A percentile compares a stretch with the other conserved stretches of the same genome.
Conservation (phyloP, 1,139 yeast genomes). For the Magnusiomyces tetraspermus region DNA sequence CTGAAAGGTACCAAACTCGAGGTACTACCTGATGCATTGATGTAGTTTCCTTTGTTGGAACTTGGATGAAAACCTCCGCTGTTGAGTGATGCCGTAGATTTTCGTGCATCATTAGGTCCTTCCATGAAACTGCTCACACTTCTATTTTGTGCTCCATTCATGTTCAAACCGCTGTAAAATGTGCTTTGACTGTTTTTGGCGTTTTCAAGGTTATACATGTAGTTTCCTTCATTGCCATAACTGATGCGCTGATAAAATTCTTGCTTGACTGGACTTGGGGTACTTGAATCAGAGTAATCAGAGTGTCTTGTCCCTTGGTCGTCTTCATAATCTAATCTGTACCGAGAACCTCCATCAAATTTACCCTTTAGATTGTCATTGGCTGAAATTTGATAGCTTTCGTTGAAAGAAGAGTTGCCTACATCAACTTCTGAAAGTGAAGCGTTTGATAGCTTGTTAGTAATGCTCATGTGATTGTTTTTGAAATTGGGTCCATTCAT, state of each 20-base stretch:
- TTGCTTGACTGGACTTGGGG: background rate
- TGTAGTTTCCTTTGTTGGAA: conserved; percentile 6
- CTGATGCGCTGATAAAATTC: background rate
- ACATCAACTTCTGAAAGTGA: background rate
- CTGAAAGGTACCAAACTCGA: conserved; percentile 67
- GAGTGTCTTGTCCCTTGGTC: background rate
- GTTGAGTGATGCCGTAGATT: background rate
- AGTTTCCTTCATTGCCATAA: background rate
- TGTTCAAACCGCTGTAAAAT: background rate
- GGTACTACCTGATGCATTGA: background rate
- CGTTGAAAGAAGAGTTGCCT: background rate
- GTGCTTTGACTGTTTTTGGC: background rate
- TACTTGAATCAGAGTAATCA: background rate
- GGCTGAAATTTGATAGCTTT: conserved; percentile 3
- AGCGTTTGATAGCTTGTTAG: background rate
- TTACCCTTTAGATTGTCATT: background rate
- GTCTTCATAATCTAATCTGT: background rate
- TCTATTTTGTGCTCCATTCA: background rate
- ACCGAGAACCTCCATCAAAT: background rate
- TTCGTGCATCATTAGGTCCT: background rate
- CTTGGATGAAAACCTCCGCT: conserved; percentile 1
- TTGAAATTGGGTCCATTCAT: background rate
- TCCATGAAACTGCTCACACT: background rate
- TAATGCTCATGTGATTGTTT: background rate
- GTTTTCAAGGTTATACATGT: background rate